These are phyloP conservation scores for Sarocladium oryzae DNA, from an alignment of 2,329 filamentous ascomycete genomes.

Conservation along the genomic window DNA sequence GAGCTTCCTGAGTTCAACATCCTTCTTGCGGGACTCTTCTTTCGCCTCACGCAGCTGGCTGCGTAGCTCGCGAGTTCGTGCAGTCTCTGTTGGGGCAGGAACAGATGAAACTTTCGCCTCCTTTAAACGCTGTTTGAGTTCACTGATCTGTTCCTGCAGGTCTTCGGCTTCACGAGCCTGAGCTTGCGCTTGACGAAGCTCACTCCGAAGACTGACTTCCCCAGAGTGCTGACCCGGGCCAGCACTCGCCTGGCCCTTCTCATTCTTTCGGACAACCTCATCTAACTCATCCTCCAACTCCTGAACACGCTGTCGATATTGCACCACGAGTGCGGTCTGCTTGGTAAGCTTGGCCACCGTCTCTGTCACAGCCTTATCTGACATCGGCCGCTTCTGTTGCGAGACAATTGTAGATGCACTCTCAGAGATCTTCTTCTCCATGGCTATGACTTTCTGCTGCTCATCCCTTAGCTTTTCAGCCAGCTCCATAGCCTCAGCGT, in stretches of 20 bases:
- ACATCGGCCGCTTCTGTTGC: conserved; percentile 22
- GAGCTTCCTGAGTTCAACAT: conserved; percentile 42
- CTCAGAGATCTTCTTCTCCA: conserved; percentile 57
- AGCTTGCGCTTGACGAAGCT: conserved; percentile 47
- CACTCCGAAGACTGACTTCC: conserved; percentile 23
- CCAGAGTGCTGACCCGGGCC: conserved; percentile 22
- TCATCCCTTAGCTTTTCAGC: conserved; percentile 61
- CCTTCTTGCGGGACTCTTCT: conserved; percentile 39
- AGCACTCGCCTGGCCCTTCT: conserved; percentile 23
- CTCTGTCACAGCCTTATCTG: conserved; percentile 38
- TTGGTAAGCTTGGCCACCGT: conserved; percentile 48
- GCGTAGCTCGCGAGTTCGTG: conserved; percentile 30
- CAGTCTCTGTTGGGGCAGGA: conserved; percentile 16
- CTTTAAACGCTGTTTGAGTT: conserved; percentile 44
- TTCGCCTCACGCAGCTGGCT: conserved; percentile 35
- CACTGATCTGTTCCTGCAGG: conserved; percentile 46
- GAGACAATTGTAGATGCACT: conserved; percentile 49
- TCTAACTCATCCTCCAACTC: conserved; percentile 48
- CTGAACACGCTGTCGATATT: conserved; percentile 54
- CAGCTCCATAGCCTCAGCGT: conserved; percentile 61
- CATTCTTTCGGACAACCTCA: conserved; percentile 29
- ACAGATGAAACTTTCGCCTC: conserved; percentile 27
- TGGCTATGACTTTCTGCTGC: conserved; percentile 54
- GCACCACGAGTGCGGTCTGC: conserved; percentile 49
- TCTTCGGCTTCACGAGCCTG: conserved; percentile 46